Evolutionary conservation across 257 asterid genomes (phyloP).

Genomic region (Scutellaria galericulata): DNA sequence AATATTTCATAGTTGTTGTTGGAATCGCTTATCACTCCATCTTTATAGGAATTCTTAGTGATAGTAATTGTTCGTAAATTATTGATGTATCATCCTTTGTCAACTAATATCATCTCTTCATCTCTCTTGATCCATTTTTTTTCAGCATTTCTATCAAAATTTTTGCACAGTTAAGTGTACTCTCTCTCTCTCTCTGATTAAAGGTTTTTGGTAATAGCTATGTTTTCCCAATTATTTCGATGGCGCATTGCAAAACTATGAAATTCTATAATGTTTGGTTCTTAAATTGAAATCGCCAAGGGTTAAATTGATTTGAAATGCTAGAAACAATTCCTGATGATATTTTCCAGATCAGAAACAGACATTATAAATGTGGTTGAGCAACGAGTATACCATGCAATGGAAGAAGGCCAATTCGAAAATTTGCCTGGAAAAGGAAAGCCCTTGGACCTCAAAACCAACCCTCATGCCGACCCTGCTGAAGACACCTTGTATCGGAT

Average conservation of each 20-base stretch:
- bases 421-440: conserved; percentile 88
- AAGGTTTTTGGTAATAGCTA: no score
- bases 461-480: conserved; percentile 89
- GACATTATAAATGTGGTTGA: conserved; percentile 82
- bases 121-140: not conserved
- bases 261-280: no score
- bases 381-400: conserved; percentile 84
- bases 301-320: not conserved
- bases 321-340: conserved; percentile 15
- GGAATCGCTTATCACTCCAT: no score
- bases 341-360: conserved; percentile 75
- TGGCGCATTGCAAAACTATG: no score
- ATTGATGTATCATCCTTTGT: not conserved
- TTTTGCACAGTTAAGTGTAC: not conserved
- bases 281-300: not conserved
- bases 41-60: not conserved
- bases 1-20: not conserved
- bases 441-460: conserved; percentile 73
- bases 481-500: conserved; percentile 85
- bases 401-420: conserved; percentile 95
- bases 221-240: no score
- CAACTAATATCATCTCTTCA: not conserved
- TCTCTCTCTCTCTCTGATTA: no score
- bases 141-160: not conserved
- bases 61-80: not conserved